Conservation (phyloP, 2,329 filamentous ascomycete species). For the Ceratocystis cacaofunesta region DNA sequence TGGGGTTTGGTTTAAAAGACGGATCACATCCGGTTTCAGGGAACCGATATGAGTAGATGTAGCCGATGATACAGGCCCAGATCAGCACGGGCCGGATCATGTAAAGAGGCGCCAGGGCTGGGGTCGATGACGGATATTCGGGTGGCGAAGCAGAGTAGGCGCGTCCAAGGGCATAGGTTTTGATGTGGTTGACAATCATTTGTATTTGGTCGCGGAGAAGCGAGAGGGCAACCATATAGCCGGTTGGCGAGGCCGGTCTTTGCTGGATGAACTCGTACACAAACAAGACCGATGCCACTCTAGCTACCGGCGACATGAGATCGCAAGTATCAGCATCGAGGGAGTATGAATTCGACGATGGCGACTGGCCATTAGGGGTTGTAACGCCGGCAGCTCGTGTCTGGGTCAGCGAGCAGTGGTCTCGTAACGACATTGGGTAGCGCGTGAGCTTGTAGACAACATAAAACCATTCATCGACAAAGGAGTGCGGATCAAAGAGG, state of each 20-base stretch:
- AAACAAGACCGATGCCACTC: conserved; percentile 10
- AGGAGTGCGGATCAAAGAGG: conserved; percentile 13
- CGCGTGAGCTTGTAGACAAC: conserved; percentile 11
- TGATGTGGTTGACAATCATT: conserved; percentile 15
- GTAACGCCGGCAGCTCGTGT: conserved; percentile 10
- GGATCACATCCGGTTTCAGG: conserved; percentile 7
- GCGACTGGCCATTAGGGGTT: not conserved
- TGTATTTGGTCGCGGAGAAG: conserved; percentile 14
- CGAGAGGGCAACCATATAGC: conserved; percentile 4
- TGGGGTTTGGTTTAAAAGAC: conserved; percentile 9
- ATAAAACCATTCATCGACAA: conserved; percentile 16
- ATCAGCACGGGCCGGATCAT: conserved; percentile 13
- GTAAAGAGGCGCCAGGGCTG: conserved; percentile 3
- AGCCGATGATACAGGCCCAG: conserved; percentile 16
- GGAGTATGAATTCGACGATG: not conserved
- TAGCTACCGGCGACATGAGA: conserved; percentile 10
- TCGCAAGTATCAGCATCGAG: not conserved
- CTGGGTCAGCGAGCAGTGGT: conserved; percentile 15
- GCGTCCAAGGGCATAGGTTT: conserved; percentile 10
- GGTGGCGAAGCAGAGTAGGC: not conserved
- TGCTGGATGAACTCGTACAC: conserved; percentile 15
- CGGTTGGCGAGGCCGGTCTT: conserved; percentile 14
- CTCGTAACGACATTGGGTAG: conserved; percentile 13
- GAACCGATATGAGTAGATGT: conserved; percentile 15
- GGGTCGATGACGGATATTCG: not conserved